Percentiles rank a stretch among this genome's conserved stretches.
Evolutionary conservation across 2,329 filamentous ascomycete species (phyloP).

Genomic region (Hypoxylon sp.): DNA sequence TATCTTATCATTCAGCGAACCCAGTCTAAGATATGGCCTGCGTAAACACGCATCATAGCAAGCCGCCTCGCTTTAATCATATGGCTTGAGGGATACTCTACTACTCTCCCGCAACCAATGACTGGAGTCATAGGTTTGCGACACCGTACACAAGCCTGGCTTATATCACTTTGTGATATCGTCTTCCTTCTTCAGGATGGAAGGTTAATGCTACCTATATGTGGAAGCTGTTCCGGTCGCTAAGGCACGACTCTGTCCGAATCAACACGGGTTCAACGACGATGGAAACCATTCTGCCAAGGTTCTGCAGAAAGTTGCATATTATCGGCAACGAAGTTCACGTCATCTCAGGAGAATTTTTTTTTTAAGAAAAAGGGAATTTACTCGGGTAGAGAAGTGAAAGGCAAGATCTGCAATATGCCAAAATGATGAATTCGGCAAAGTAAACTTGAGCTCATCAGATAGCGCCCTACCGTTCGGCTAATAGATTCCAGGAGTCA

Average conservation of each 20-base stretch:
- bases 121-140: too few species aligned
- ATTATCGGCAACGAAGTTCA: background rate
- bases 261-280: background rate
- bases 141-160: background rate
- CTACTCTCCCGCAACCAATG: too few species aligned
- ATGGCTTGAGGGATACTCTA: background rate
- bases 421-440: background rate
- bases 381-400: too few species aligned
- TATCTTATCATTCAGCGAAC: slow-evolving; percentile 6
- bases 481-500: background rate
- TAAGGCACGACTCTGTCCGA: background rate
- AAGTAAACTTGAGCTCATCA: slow-evolving; percentile 1
- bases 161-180: background rate
- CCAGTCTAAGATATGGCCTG: background rate
- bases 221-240: background rate
- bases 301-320: background rate
- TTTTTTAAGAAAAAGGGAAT: too few species aligned
- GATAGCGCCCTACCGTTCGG: background rate
- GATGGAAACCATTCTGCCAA: background rate
- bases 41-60: background rate
- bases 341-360: background rate
- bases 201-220: background rate
- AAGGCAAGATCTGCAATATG: too few species aligned
- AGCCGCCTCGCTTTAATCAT: background rate
- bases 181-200: background rate